phyloP scores from a whole-genome alignment of 2,329 filamentous ascomycete genomes.

The Nigrograna mackinnonii region DNA sequence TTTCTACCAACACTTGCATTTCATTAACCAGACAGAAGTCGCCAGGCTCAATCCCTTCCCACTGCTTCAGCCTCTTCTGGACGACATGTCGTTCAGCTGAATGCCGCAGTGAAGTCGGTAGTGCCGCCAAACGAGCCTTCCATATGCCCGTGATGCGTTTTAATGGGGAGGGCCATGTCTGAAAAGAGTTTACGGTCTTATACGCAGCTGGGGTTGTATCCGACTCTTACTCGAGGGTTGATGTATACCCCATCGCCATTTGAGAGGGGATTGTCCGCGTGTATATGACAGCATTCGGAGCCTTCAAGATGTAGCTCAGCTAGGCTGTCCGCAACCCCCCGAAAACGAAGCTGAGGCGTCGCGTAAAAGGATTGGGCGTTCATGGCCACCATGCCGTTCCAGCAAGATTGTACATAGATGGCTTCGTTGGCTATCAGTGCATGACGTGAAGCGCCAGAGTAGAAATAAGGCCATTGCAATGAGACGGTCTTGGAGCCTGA shows the following conservation, averaged over 20 bases:
- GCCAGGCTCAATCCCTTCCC: no score
- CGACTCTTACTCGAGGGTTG: constrained; percentile 71
- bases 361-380: constrained; percentile 13
- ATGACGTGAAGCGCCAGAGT: constrained; percentile 51
- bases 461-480: constrained; percentile 63
- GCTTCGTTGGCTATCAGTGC: constrained; percentile 56
- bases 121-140: no score
- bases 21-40: no score
- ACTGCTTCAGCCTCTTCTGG: no score
- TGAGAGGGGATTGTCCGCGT: constrained; percentile 67
- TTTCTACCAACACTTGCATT: no score
- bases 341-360: constrained; percentile 56
- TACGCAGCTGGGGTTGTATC: constrained; percentile 63
- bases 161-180: no score
- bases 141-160: no score
- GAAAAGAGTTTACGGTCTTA: no score
- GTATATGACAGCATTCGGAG: constrained; percentile 77
- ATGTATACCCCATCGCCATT: constrained; percentile 60
- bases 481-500: constrained; percentile 54
- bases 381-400: constrained; percentile 60
- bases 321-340: constrained; percentile 64
- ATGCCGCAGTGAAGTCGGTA: no score
- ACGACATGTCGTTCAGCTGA: no score
- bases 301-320: constrained; percentile 65
- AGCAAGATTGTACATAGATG: constrained; percentile 64